Conservation (phyloP, 2,329 filamentous ascomycete species). For the Neurospora sp. region DNA sequence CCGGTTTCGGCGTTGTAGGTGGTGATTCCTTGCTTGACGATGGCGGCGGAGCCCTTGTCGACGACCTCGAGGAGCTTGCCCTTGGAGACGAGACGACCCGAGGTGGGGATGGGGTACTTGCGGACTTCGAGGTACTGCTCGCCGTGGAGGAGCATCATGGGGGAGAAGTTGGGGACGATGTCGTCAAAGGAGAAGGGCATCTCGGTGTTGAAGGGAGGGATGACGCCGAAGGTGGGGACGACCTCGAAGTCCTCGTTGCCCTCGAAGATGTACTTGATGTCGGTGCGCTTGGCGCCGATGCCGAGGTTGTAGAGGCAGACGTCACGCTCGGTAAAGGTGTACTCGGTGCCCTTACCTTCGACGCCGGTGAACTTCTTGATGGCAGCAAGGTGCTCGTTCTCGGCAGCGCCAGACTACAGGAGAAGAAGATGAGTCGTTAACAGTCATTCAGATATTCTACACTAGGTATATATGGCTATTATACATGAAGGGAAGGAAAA, state of each 20-base stretch:
- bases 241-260: conserved; percentile 86
- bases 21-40: conserved; percentile 69
- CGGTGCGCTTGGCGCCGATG: conserved; percentile 80
- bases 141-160: conserved; percentile 97
- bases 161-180: conserved; percentile 89
- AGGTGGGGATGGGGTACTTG: conserved; percentile 84
- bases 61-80: conserved; percentile 84
- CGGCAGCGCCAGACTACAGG: conserved; percentile 16
- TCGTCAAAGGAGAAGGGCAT: conserved; percentile 70
- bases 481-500: conserved; percentile 16
- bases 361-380: conserved; percentile 69
- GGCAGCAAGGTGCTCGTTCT: conserved; percentile 56
- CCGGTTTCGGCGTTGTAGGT: conserved; percentile 79
- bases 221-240: conserved; percentile 88
- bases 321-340: conserved; percentile 76
- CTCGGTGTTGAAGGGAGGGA: conserved; percentile 83
- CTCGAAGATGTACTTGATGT: conserved; percentile 84
- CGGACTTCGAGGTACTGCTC: conserved; percentile 96
- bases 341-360: conserved; percentile 62
- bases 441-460: conserved; percentile 10
- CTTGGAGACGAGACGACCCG: conserved; percentile 63
- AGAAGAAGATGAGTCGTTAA: conserved; percentile 14
- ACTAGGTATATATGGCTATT: conserved; percentile 16
- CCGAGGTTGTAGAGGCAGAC: conserved; percentile 93
- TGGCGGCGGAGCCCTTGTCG: conserved; percentile 85